A percentile compares a stretch with the other conserved stretches of the same genome.
Conservation (phyloP, 495 filamentous ascomycete genomes). For the Annulohypoxylon bovei region DNA sequence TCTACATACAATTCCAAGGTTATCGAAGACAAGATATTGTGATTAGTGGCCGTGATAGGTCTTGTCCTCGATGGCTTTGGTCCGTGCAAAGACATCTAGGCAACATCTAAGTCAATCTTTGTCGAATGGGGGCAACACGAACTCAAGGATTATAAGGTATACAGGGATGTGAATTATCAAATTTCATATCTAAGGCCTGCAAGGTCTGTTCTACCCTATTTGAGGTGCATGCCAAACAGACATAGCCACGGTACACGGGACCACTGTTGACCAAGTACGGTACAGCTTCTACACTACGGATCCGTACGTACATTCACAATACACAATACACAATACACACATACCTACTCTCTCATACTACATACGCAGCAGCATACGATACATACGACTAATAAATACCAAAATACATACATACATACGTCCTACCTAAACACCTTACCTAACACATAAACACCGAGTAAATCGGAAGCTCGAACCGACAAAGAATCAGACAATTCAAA, state of each 20-base stretch:
- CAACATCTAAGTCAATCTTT: not conserved
- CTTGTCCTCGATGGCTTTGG: not conserved
- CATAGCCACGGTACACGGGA: conserved; percentile 41
- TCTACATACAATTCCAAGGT: not conserved
- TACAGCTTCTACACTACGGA: not conserved
- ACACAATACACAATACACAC: not conserved
- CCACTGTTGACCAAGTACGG: conserved; percentile 33
- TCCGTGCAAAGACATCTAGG: conserved; percentile 19
- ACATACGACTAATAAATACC: not conserved
- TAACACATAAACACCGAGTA: not conserved
- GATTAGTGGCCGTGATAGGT: not conserved
- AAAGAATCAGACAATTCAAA: conserved; percentile 6
- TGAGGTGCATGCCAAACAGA: conserved; percentile 43
- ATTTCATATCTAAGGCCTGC: conserved; percentile 24
- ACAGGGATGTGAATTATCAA: conserved; percentile 33
- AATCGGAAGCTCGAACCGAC: conserved; percentile 33
- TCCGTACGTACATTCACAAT: not conserved
- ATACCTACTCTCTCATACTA: not conserved
- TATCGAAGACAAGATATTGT: not conserved
- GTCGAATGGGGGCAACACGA: conserved; percentile 31
- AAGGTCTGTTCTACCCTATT: conserved; percentile 20
- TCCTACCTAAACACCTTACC: too few species aligned
- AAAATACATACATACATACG: too few species aligned
- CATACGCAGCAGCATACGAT: too few species aligned
- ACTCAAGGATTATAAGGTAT: conserved; percentile 30